Conservation (phyloP, 2,329 filamentous ascomycete genomes). For the Colletotrichum viniferum region DNA sequence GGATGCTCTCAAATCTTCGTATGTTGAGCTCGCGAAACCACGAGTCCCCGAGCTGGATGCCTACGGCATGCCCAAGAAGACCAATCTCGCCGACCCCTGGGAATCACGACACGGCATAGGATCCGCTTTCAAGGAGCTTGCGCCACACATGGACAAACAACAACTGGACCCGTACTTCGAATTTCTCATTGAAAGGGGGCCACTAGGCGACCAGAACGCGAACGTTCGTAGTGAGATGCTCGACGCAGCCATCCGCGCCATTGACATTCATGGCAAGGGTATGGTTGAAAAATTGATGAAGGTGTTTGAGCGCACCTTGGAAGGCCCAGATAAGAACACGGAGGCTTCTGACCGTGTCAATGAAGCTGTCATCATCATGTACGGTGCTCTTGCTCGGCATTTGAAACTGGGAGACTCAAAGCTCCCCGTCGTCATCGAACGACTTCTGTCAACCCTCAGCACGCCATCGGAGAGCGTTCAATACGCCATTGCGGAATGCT, state of each 20-base stretch:
- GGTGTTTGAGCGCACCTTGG: constrained; percentile 87
- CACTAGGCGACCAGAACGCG: constrained; percentile 81
- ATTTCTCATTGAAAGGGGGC: constrained; percentile 85
- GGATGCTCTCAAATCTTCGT: constrained; percentile 69
- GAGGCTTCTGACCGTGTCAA: constrained; percentile 88
- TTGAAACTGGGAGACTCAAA: constrained; percentile 84
- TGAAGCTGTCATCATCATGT: constrained; percentile 96
- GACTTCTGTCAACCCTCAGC: constrained; percentile 83
- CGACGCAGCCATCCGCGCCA: constrained; percentile 82
- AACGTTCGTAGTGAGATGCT: constrained; percentile 89
- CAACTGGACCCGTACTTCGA: constrained; percentile 79
- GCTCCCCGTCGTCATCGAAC: constrained; percentile 85
- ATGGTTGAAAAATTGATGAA: constrained; percentile 91
- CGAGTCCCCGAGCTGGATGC: constrained; percentile 85
- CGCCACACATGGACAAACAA: constrained; percentile 68
- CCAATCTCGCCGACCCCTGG: constrained; percentile 88
- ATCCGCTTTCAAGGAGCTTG: constrained; percentile 83
- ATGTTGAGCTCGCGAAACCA: constrained; percentile 81
- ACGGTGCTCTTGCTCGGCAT: constrained; percentile 91
- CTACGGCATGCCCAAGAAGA: constrained; percentile 92
- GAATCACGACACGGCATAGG: constrained; percentile 89
- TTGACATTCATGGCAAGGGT: constrained; percentile 79
- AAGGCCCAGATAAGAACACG: constrained; percentile 80
- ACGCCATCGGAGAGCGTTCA: constrained; percentile 97
- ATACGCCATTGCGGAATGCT: constrained; percentile 91